Percentiles rank a stretch among this genome's conserved stretches.
Evolutionary conservation across 176 grass and related monocot genomes (phyloP).

Genomic region (sorghum (Sorghum bicolor)): DNA sequence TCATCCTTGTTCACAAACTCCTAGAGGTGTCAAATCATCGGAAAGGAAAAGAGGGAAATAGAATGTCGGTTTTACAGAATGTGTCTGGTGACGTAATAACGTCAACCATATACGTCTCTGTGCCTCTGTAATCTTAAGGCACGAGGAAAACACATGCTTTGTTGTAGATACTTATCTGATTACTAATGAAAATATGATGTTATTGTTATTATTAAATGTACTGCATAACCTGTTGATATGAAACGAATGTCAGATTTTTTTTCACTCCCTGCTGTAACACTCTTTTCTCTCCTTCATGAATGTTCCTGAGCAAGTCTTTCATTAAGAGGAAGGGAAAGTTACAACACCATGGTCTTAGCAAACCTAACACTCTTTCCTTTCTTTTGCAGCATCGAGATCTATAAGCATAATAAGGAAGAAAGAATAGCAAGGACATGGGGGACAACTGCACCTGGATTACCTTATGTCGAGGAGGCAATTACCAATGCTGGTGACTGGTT

Average conservation of each 20-base stretch:
- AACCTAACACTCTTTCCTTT: not conserved
- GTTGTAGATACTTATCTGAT: not conserved
- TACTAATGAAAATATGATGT: not conserved
- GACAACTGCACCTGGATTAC: slow-evolving; percentile 74
- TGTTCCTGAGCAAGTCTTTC: not conserved
- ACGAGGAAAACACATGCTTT: not conserved
- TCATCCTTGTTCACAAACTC: not conserved
- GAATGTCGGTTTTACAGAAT: not conserved
- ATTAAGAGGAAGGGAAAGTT: not conserved
- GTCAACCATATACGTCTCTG: not conserved
- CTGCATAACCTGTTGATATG: not conserved
- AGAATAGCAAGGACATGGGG: slow-evolving; percentile 96
- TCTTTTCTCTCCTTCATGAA: slow-evolving; percentile 26
- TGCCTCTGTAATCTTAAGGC: not conserved
- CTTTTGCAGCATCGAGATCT: slow-evolving; percentile 92
- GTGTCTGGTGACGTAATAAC: not conserved
- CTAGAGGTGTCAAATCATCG: not conserved
- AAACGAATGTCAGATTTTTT: not conserved
- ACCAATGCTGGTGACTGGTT: slow-evolving; percentile 91
- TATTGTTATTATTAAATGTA: not conserved
- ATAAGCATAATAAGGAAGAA: slow-evolving; percentile 99
- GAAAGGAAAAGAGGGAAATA: not conserved
- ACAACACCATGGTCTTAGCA: not conserved
- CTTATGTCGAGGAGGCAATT: slow-evolving; percentile 86
- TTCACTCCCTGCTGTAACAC: not conserved